Base-by-base conservation (phyloP, 1,284 basidiomycete genomes). In the Sporisorium reilianum region DNA sequence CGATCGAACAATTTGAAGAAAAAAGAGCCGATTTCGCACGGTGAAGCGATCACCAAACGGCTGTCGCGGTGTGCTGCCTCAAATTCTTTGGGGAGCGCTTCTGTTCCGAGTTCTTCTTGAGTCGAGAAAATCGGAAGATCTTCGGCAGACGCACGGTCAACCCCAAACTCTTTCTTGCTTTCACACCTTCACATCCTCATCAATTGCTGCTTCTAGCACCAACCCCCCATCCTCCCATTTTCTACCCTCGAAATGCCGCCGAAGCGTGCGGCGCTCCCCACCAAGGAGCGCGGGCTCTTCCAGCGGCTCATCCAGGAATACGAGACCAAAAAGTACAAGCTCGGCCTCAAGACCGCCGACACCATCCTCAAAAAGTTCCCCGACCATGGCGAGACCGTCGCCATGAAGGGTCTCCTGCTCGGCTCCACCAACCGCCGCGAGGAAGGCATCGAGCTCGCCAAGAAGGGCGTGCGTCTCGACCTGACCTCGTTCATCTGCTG, bases 401-500 rank as follows among this genome's bases (percentile, higher is more conserved):
- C 78, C 25, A 80, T 84, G 77, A 84, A 84, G 58, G 83, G 82
- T 41, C 71, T 84, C 11, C 60, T 83, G 10, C 68, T 84, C 57
- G 79, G 73, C 53, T 76, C 82, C 22, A 62, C 78, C 34, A 55
- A 78, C 45, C 66, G 73, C 25, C 74, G 77, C 25, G 94, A 38
- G 16, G 79, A 80, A 55, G 95, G 94, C 20, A 87, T 93, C 64
- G 91, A 92, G 34, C 88, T 96, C 65, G 93, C 97, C 64, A 92
- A 92, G 86, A 90, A 93, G 73, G 97, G 82, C 34, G 59, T 97
- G 72, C 90, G 91, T 64, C 89, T 92, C 68, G 95, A 98, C 86
- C 88, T 96, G 65, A 93, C 90, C 38, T 95, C 93, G 25, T 96
- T 99, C 84, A 97, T 99, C 82, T 92, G 92, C 82, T 99, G 97